phyloP scores from a whole-genome alignment of 2,329 filamentous ascomycete species.

The Escovopsis sp. region DNA sequence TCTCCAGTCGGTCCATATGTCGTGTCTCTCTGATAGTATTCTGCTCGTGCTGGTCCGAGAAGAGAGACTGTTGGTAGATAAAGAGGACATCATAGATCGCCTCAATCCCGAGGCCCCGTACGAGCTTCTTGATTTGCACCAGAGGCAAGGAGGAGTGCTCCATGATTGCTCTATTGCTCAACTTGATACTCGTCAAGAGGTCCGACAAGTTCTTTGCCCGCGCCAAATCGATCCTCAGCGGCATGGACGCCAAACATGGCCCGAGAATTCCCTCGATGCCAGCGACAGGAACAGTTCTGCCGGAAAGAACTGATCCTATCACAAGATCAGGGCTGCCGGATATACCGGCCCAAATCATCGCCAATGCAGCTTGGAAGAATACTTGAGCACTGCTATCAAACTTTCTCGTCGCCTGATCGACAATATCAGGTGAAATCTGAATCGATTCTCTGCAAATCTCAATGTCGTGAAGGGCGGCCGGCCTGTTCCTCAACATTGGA shows the following conservation, averaged over 20 bases:
- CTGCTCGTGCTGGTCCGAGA: constrained; percentile 16
- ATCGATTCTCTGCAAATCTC: constrained; percentile 7
- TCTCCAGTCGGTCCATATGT: constrained; percentile 60
- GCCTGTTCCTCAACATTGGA: constrained; percentile 31
- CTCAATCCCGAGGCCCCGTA: constrained; percentile 37
- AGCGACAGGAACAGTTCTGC: constrained; percentile 56
- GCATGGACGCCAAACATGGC: constrained; percentile 64
- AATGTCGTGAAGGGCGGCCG: constrained; percentile 11
- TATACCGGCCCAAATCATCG: constrained; percentile 51
- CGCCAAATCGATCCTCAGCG: constrained; percentile 49
- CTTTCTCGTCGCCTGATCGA: constrained; percentile 20
- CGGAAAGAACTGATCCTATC: constrained; percentile 70
- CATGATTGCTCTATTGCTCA: constrained; percentile 49
- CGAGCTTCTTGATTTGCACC: constrained; percentile 51
- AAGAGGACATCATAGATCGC: constrained; percentile 64
- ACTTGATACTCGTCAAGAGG: constrained; percentile 48
- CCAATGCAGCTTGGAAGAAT: constrained; percentile 59
- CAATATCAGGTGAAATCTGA: constrained; percentile 6
- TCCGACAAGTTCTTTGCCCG: constrained; percentile 38
- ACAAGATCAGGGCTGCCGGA: constrained; percentile 50
- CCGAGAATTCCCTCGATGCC: constrained; percentile 62
- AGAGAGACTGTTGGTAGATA: constrained; percentile 67
- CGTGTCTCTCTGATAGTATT: constrained; percentile 36
- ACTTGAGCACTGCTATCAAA: constrained; percentile 48
- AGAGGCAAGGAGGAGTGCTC: constrained; percentile 50